Base-by-base conservation (phyloP, 2,329 filamentous ascomycete genomes). In the Aspergillus melleus region DNA sequence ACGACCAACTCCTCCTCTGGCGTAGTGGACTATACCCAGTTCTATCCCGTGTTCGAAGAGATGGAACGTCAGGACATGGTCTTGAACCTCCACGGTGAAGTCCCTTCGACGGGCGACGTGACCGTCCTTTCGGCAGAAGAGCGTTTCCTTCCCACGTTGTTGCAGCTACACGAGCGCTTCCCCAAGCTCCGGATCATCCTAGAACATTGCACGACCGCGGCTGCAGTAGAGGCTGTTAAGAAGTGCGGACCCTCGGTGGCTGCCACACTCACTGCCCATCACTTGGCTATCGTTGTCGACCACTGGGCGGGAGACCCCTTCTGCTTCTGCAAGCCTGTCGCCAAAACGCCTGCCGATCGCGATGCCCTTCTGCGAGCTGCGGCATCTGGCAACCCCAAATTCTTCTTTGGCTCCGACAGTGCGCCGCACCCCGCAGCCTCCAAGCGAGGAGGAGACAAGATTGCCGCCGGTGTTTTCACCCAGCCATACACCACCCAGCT, bases 21-120 rank as follows among this genome's bases (percentile, higher is more conserved):
- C 4, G 79, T 81, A 2, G 68, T 79, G 47, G 77, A 79, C 64
- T 79, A 79, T 59, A 72, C 74, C 9, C 65, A 72, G 16, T 79
- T 79, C 66, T 80, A 80, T 59, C 77, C 78, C 6, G 90, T 94
- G 14, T 96, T 98, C 72, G 85, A 83, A n/a, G 90, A 91, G 65
- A 97, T 98, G 93, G 90, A 96, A 73, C 80, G 88, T 61, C 86
- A 92, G 66, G 87, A 88, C 66, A 81, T 96, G 72, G 84, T 96
- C n/a, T 83, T 96, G 47, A 97, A 97, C 78, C 81, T 98, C n/a
- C 93, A 98, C 74, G 94, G 93, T 65, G 94, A 97, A 54, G 65
- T 65, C 29, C 73, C 73, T 6, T 73, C 72, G 36, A 63, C 63
- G 29, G 72, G 70, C 12, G 73, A 74, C 52, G 79, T 84, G 60